A percentile compares a stretch with the other conserved stretches of the same genome.
Evolutionary conservation across 2,329 filamentous ascomycete species (phyloP).

Genomic region (Tolypocladium pustulatum): DNA sequence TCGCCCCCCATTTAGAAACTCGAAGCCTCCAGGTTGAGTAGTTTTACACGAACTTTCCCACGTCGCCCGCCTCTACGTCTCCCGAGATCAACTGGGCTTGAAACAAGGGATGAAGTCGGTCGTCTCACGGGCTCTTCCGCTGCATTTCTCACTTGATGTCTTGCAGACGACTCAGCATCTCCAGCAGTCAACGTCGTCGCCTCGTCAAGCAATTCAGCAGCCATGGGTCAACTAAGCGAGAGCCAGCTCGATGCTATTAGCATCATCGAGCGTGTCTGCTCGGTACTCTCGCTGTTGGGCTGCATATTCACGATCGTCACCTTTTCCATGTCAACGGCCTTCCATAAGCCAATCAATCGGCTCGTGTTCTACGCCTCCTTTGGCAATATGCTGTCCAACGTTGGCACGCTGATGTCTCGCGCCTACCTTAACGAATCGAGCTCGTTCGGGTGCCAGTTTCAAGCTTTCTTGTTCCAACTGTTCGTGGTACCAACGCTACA

Average conservation of each 20-base stretch:
- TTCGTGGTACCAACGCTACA: constrained; percentile 29
- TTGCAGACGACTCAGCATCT: not conserved
- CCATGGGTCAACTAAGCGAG: not conserved
- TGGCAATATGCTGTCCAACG: constrained; percentile 69
- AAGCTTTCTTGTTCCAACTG: constrained; percentile 77
- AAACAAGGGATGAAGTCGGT: not conserved
- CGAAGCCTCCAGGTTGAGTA: too few relatives aligned
- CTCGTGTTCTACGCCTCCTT: constrained; percentile 76
- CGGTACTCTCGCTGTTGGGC: constrained; percentile 59
- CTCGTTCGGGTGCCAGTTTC: constrained; percentile 55
- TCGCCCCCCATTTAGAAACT: too few relatives aligned
- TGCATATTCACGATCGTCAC: constrained; percentile 62
- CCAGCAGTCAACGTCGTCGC: not conserved
- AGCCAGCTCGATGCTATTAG: constrained; percentile 28
- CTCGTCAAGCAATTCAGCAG: not conserved
- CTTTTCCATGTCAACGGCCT: constrained; percentile 55
- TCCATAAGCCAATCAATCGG: constrained; percentile 80
- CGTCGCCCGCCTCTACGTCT: too few relatives aligned
- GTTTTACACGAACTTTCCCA: too few relatives aligned
- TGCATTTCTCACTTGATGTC: not conserved
- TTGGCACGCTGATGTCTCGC: constrained; percentile 63
- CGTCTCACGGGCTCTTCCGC: not conserved
- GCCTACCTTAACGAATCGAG: constrained; percentile 39
- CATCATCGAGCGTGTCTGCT: constrained; percentile 56
- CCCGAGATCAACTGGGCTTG: too few relatives aligned